These are phyloP conservation scores for Pseudogymnoascus pannorum DNA, from an alignment of 2,329 filamentous ascomycete species.

Conservation along the genomic window DNA sequence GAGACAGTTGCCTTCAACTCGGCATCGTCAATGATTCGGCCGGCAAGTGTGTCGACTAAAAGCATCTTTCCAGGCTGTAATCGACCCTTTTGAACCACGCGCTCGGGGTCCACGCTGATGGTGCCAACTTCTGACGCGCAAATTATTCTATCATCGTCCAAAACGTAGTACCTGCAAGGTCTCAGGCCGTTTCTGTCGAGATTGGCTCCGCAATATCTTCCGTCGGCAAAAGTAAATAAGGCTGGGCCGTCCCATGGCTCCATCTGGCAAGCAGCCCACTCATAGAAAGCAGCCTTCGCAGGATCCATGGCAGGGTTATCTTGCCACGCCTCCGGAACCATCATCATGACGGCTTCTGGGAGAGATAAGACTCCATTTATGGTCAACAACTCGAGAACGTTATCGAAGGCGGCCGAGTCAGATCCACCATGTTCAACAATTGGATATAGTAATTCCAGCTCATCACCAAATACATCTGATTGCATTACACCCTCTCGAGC, in stretches of 20 bases:
- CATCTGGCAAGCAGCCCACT: constrained; percentile 98
- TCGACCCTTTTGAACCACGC: constrained; percentile 85
- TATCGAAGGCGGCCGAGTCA: constrained; percentile 95
- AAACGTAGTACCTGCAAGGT: constrained; percentile 94
- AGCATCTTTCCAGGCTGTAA: constrained; percentile 94
- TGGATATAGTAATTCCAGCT: constrained; percentile 83
- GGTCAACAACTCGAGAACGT: constrained; percentile 85
- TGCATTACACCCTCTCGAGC: constrained; percentile 92
- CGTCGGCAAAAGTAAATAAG: constrained; percentile 94
- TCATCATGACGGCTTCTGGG: constrained; percentile 94
- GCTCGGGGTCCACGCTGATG: constrained; percentile 83
- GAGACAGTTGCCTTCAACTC: constrained; percentile 87
- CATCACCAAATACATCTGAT: constrained; percentile 85
- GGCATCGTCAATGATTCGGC: constrained; percentile 87
- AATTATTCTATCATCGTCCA: constrained; percentile 93
- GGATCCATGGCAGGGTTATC: constrained; percentile 88
- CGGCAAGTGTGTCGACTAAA: constrained; percentile 82
- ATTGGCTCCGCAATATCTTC: constrained; percentile 93
- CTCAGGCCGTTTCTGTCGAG: constrained; percentile 91
- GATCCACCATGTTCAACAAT: constrained; percentile 96
- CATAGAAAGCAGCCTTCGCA: constrained; percentile 93
- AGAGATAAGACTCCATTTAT: constrained; percentile 95
- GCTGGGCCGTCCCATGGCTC: constrained; percentile 97
- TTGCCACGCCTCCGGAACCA: constrained; percentile 98
- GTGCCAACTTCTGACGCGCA: constrained; percentile 96